Conservation (phyloP, 768 basidiomycete genomes). For the Boletus patriciae region DNA sequence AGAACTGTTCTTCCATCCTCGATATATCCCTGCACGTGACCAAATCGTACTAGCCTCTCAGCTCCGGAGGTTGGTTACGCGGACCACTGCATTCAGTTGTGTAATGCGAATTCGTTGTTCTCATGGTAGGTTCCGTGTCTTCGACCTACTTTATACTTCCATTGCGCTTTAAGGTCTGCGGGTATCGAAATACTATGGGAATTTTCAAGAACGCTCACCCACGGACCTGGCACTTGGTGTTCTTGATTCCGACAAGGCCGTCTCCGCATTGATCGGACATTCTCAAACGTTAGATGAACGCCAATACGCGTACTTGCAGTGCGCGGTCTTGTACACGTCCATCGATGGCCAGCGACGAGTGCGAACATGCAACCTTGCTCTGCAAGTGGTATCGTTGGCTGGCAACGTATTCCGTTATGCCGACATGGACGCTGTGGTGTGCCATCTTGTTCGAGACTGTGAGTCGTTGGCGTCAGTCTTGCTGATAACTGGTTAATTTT, state of each 20-base stretch:
- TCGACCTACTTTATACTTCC: conserved; percentile 5
- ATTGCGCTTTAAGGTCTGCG: conserved; percentile 51
- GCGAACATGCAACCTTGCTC: conserved; percentile 79
- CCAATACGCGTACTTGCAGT: conserved; percentile 77
- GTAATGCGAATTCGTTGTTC: conserved; percentile 82
- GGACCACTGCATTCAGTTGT: conserved; percentile 79
- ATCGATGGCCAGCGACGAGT: conserved; percentile 76
- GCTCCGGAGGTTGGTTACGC: conserved; percentile 61
- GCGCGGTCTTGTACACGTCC: conserved; percentile 85
- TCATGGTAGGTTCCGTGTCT: conserved; percentile 52
- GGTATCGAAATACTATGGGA: conserved; percentile 65
- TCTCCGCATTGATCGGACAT: conserved; percentile 76
- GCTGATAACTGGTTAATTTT: background rate
- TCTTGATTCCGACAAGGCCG: conserved; percentile 78
- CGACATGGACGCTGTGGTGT: conserved; percentile 83
- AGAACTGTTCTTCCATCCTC: conserved; percentile 87
- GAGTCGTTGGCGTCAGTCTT: conserved; percentile 24
- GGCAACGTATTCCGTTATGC: conserved; percentile 89
- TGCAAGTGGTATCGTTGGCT: conserved; percentile 80
- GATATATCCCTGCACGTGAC: conserved; percentile 76
- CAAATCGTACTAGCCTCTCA: conserved; percentile 68
- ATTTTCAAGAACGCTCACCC: conserved; percentile 63
- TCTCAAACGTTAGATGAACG: conserved; percentile 66
- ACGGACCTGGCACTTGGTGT: conserved; percentile 79
- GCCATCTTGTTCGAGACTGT: conserved; percentile 79